Conservation (phyloP, 2,329 filamentous ascomycete genomes). For the Madurella fahalii region DNA sequence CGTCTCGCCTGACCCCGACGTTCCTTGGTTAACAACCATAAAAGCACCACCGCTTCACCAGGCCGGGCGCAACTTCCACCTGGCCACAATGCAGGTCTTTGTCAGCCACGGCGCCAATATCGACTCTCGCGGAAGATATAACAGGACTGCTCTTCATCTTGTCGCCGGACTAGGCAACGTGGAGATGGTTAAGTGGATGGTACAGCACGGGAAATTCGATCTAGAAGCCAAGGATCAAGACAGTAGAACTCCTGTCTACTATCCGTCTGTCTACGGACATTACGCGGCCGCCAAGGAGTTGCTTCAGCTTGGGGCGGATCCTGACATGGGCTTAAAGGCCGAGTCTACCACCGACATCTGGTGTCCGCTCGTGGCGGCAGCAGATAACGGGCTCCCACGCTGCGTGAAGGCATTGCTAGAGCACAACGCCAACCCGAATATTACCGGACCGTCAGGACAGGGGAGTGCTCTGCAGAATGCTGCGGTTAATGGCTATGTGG, state of each 20-base stretch:
- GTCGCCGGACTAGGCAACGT: neutral
- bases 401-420: conserved; percentile 4
- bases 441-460: neutral
- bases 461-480: conserved; percentile 2
- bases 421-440: neutral
- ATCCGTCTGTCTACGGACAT: neutral
- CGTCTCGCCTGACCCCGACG: neutral
- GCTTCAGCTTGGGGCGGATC: neutral
- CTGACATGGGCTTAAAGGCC: conserved; percentile 2
- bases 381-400: neutral
- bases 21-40: neutral
- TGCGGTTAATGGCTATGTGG: conserved; percentile 1
- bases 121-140: neutral
- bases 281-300: conserved; percentile 1
- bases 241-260: neutral
- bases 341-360: neutral
- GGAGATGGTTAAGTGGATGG: neutral
- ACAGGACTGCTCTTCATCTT: conserved; percentile 1
- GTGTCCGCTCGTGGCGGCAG: neutral
- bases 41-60: neutral
- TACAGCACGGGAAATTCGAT: conserved; percentile 6
- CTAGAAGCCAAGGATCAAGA: neutral
- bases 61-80: conserved; percentile 1
- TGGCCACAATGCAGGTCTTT: conserved; percentile 1
- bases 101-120: conserved; percentile 2